phyloP scores from a whole-genome alignment of 2,329 filamentous ascomycete species.

The Trematosphaeria pertusa region DNA sequence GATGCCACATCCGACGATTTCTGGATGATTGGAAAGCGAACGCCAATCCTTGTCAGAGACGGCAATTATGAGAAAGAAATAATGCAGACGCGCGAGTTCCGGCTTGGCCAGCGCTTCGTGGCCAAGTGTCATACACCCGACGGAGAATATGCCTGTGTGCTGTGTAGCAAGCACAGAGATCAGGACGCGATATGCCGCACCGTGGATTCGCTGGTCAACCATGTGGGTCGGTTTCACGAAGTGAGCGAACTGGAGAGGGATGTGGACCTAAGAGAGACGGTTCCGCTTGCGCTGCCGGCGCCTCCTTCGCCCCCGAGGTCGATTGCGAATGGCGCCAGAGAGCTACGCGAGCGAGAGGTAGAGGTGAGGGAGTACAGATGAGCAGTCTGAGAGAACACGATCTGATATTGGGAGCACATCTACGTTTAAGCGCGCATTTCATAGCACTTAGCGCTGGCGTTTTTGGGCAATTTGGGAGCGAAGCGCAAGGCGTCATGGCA shows the following conservation, averaged over 20 bases:
- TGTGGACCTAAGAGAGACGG: constrained; percentile 37
- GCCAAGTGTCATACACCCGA: constrained; percentile 47
- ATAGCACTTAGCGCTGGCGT: constrained; percentile 12
- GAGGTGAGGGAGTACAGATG: constrained; percentile 2
- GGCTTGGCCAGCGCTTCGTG: constrained; percentile 46
- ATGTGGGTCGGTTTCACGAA: constrained; percentile 44
- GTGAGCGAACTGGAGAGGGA: constrained; percentile 41
- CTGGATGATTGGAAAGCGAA: constrained; percentile 48
- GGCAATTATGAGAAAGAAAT: constrained; percentile 38
- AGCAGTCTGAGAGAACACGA: not conserved
- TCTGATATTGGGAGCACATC: not conserved
- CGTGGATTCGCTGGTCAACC: constrained; percentile 45
- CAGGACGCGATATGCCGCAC: constrained; percentile 45
- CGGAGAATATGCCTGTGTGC: constrained; percentile 46
- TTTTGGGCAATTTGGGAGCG: not conserved
- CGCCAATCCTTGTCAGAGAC: constrained; percentile 31
- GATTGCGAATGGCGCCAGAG: not conserved
- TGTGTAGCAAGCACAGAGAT: constrained; percentile 42
- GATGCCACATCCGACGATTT: constrained; percentile 43
- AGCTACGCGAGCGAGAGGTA: not conserved
- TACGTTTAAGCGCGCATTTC: no score
- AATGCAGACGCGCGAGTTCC: constrained; percentile 45
- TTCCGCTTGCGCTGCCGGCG: constrained; percentile 28
- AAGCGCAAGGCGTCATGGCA: not conserved
- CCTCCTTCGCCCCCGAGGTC: constrained; percentile 16